Percentiles rank a stretch among this genome's conserved stretches.
Conservation (phyloP, 805 yeast species). For the Ogataea trehaloabstinens region DNA sequence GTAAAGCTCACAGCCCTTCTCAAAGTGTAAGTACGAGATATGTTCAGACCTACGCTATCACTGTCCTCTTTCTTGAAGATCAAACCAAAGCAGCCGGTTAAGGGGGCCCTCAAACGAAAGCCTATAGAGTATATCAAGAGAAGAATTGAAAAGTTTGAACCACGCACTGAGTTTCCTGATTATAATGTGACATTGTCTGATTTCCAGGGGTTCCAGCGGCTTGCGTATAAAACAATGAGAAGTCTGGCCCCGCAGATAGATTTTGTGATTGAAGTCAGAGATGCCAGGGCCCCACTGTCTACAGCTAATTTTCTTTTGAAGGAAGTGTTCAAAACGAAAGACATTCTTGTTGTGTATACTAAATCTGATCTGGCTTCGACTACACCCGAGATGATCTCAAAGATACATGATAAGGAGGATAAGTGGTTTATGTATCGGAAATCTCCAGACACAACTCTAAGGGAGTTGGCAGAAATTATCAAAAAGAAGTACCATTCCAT, state of each 20-base stretch:
- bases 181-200: conserved; percentile 70
- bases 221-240: conserved; percentile 67
- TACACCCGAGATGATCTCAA: conserved; percentile 26
- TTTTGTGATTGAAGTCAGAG: conserved; percentile 79
- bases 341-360: conserved; percentile 68
- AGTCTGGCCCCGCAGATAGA: conserved; percentile 78
- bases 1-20: too few relatives aligned
- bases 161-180: conserved; percentile 71
- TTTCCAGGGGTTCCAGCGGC: conserved; percentile 88
- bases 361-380: conserved; percentile 64
- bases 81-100: background rate
- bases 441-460: conserved; percentile 48
- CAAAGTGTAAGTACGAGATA: too few relatives aligned
- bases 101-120: background rate
- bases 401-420: conserved; percentile 29
- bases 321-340: conserved; percentile 52
- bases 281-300: conserved; percentile 83
- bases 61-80: background rate
- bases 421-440: conserved; percentile 48
- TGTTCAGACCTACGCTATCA: background rate
- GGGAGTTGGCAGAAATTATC: conserved; percentile 47
- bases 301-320: conserved; percentile 81
- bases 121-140: background rate
- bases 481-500: conserved; percentile 42
- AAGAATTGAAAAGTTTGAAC: conserved; percentile 43